Evolutionary conservation across 1,284 basidiomycete genomes (phyloP).

Genomic region (Fomitiporia mediterranea): DNA sequence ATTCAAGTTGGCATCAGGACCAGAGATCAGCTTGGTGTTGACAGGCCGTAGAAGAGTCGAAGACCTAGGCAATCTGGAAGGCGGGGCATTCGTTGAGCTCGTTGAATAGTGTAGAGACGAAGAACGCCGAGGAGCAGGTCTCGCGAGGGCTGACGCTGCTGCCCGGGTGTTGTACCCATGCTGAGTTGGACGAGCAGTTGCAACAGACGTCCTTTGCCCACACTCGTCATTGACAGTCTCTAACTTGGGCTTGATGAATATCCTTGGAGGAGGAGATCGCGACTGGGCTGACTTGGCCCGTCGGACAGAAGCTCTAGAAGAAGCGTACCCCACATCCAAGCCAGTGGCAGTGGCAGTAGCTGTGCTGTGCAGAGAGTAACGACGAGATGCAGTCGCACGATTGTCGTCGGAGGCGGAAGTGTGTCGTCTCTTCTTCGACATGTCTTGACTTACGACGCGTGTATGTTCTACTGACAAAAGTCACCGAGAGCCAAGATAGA

Average conservation of each 20-base stretch:
- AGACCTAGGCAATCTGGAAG: slow-evolving; percentile 1
- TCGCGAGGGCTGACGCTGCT: neutral
- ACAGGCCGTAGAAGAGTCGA: neutral
- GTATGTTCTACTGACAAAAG: too few species aligned
- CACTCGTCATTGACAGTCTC: neutral
- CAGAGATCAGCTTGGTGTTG: neutral
- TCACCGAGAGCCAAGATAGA: too few species aligned
- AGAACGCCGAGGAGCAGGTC: neutral
- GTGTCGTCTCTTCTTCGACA: too few species aligned
- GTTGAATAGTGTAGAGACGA: neutral
- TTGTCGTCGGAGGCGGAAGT: too few species aligned
- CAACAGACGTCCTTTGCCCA: slow-evolving; percentile 3
- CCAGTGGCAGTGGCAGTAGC: too few species aligned
- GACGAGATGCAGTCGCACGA: too few species aligned
- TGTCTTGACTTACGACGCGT: too few species aligned
- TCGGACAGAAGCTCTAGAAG: too few species aligned
- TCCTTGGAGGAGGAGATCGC: neutral
- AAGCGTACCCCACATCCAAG: too few species aligned
- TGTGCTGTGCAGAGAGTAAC: too few species aligned
- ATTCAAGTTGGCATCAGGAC: neutral
- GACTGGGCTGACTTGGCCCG: neutral
- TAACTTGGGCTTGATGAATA: slow-evolving; percentile 9
- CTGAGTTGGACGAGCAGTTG: neutral
- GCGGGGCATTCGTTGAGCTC: neutral
- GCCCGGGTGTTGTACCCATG: neutral